Conservation (phyloP, 1,284 basidiomycete species). For the Exsudoporus floridanus region DNA sequence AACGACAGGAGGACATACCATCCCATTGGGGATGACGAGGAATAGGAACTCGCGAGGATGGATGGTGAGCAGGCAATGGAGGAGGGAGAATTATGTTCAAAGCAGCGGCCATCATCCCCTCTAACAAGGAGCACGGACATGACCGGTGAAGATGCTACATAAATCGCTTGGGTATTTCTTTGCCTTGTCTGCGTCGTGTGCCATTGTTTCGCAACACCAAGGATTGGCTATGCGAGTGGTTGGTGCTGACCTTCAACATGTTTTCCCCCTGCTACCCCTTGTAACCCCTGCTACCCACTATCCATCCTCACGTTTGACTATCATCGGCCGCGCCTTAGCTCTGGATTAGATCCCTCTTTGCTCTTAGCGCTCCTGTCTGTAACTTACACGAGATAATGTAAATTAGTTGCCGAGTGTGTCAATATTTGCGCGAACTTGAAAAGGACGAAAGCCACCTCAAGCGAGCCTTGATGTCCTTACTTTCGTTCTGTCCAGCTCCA, state of each 20-base stretch:
- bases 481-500: conserved; percentile 6
- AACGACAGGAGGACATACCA: conserved; percentile 49
- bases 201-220: conserved; percentile 4
- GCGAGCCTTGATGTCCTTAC: conserved; percentile 26
- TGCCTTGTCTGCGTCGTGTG: conserved; percentile 1
- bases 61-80: conserved; percentile 30
- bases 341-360: not conserved
- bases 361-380: conserved; percentile 11
- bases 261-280: conserved; percentile 3
- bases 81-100: conserved; percentile 20
- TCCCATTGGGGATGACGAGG: conserved; percentile 51
- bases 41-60: conserved; percentile 74
- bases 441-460: conserved; percentile 3
- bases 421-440: not conserved
- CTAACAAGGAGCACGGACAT: conserved; percentile 11
- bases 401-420: not conserved
- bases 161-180: not conserved
- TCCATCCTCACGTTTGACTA: conserved; percentile 31
- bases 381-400: conserved; percentile 19
- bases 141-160: conserved; percentile 10
- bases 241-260: conserved; percentile 2
- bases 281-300: conserved; percentile 14
- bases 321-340: conserved; percentile 3
- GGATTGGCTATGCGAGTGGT: conserved; percentile 6
- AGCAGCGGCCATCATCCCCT: conserved; percentile 11